Conservation (phyloP, 108 stramenopile species). For the Nitzschia sp. region DNA sequence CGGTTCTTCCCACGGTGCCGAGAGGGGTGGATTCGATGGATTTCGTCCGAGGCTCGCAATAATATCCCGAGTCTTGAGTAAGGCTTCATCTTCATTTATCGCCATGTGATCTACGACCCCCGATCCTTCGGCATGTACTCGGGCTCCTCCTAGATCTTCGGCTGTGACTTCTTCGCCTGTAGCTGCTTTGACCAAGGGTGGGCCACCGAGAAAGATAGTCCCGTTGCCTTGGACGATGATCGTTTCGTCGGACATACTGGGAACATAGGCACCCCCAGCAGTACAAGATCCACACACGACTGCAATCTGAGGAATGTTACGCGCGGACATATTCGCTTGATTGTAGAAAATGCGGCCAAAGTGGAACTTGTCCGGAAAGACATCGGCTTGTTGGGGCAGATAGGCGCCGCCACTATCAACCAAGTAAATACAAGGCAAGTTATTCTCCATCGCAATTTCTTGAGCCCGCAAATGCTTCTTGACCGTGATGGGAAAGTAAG, state of each 20-base stretch:
- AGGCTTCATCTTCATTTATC: conserved; percentile 88
- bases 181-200: conserved; percentile 97
- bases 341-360: conserved; percentile 97
- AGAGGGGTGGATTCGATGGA: conserved; percentile 20
- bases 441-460: conserved; percentile 93
- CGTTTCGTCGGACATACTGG: conserved; percentile 97
- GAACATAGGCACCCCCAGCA: conserved; percentile 98
- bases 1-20: conserved; percentile 77
- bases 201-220: conserved; percentile 98
- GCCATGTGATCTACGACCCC: conserved; percentile 97
- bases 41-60: conserved; percentile 62
- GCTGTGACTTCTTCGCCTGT: conserved; percentile 95
- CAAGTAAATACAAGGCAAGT: conserved; percentile 95
- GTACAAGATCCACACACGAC: conserved; percentile 98
- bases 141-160: conserved; percentile 97
- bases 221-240: conserved; percentile 96
- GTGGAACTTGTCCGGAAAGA: conserved; percentile 96
- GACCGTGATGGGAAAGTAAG: conserved; percentile 98
- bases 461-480: conserved; percentile 99
- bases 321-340: conserved; percentile 90
- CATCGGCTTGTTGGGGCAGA: conserved; percentile 94
- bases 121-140: conserved; percentile 86
- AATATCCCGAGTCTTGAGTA: conserved; percentile 81
- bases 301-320: conserved; percentile 92
- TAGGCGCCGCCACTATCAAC: conserved; percentile 96